Base-by-base conservation (phyloP, 495 filamentous ascomycete species). In the Platismatia glauca region DNA sequence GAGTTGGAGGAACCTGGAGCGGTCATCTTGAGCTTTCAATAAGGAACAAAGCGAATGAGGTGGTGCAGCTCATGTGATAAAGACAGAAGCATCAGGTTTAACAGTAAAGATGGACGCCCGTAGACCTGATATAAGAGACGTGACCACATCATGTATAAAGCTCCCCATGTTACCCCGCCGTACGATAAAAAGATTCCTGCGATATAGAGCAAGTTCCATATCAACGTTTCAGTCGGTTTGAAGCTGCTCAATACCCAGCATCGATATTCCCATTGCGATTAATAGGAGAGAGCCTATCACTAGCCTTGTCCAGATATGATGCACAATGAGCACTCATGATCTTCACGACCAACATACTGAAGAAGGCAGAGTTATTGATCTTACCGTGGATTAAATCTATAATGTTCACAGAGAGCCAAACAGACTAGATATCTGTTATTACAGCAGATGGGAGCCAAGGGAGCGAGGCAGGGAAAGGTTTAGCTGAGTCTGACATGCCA, bases 111-210 rank as follows among this genome's bases (percentile, higher is more conserved):
- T 1, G 6, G 9, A 53, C 11, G 13, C 27, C 24, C 8, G 27
- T 15, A 31, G 12, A 34, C 16, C 44, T 20, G 29, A 31, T 13
- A 44, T 34, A n/a, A 9, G 7, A 55, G 31, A n/a, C n/a, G n/a
- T n/a, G n/a, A n/a, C n/a, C n/a, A n/a, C n/a, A n/a, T n/a, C n/a
- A n/a, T n/a, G n/a, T n/a, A n/a, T n/a, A n/a, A n/a, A n/a, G n/a
- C 7, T 46, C n/a, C 27, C 20, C 11, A 56, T 33, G 15, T 43
- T 62, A 62, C 60, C 60, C 60, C 60, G 60, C 60, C 56, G 35
- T 62, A 53, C 18, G 60, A 56, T 62, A 62, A 61, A 52, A 44
- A 44, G 11, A 29, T 18, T 44, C 38, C 35, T 24, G 55, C 38
- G 27, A 27, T 56, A 62, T 53, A 34, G 31, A 38, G 38, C 59